phyloP scores from a whole-genome alignment of 257 asterid species.

The Prunella vulgaris region DNA sequence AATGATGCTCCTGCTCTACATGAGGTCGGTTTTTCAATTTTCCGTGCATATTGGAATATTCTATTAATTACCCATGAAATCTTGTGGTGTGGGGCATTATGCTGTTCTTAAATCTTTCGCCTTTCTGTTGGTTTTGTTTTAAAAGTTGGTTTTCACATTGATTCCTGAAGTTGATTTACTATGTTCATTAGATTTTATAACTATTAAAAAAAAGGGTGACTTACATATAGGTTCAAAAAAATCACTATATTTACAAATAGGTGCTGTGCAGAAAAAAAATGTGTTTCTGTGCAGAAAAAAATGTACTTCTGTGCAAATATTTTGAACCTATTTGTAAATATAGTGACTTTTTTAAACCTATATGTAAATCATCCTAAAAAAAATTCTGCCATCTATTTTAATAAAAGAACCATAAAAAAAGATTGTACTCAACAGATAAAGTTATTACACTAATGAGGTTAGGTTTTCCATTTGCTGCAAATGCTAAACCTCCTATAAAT shows the following conservation, averaged over 20 bases:
- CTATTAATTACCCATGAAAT: not conserved
- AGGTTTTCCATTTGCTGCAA: not conserved
- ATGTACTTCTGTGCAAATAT: too few relatives aligned
- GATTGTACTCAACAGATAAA: not conserved
- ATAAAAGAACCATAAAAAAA: not conserved
- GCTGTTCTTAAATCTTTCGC: not conserved
- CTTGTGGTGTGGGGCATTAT: not conserved
- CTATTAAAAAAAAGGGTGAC: too few relatives aligned
- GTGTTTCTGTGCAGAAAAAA: too few relatives aligned
- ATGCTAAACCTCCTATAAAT: not conserved
- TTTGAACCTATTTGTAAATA: too few relatives aligned
- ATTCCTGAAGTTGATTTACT: not conserved
- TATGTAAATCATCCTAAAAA: too few relatives aligned
- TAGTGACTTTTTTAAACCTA: too few relatives aligned
- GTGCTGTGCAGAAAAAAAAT: too few relatives aligned
- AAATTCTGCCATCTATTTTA: not conserved
- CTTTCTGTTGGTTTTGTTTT: not conserved
- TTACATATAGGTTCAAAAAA: too few relatives aligned
- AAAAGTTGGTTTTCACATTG: not conserved
- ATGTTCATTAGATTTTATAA: not conserved
- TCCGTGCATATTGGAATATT: not conserved
- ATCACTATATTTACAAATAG: not conserved
- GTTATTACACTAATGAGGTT: too few relatives aligned
- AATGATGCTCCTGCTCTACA: constrained; percentile 99
- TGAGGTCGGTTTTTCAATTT: constrained; percentile 53